A percentile compares a stretch with the other conserved stretches of the same genome.
These are phyloP conservation scores for Martensiomyces pterosporus DNA, from an alignment of 192 early-diverging fungal genomes.

Conservation along the genomic window DNA sequence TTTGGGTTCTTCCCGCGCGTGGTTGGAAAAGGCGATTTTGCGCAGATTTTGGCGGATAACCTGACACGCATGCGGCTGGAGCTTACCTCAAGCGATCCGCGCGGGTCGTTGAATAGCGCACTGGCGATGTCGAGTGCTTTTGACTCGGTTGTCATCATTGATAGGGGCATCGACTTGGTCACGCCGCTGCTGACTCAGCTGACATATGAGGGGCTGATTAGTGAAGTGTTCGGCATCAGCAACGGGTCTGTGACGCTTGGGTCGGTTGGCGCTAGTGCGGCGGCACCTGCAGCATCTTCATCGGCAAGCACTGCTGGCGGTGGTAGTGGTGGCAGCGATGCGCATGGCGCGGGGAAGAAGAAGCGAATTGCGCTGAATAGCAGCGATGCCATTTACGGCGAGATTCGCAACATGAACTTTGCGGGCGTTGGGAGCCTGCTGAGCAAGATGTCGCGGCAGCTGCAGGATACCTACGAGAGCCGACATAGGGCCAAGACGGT, in stretches of 20 bases:
- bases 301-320: conserved; percentile 7
- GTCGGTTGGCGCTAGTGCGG: conserved; percentile 5
- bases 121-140: conserved; percentile 58
- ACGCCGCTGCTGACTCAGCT: conserved; percentile 93
- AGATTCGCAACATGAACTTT: conserved; percentile 88
- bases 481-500: conserved; percentile 89
- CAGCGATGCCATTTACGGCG: conserved; percentile 73
- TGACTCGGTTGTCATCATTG: conserved; percentile 86
- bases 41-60: conserved; percentile 70
- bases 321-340: conserved; percentile 1
- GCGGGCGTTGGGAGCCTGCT: conserved; percentile 80
- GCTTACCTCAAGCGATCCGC: conserved; percentile 56
- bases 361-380: conserved; percentile 78
- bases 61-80: conserved; percentile 81
- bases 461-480: conserved; percentile 85
- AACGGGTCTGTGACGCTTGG: conserved; percentile 34
- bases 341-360: conserved; percentile 47
- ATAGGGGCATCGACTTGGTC: conserved; percentile 83
- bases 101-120: conserved; percentile 36
- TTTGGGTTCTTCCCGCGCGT: conserved; percentile 89
- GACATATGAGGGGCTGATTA: conserved; percentile 95
- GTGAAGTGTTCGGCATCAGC: conserved; percentile 85
- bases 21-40: conserved; percentile 82
- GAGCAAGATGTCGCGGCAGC: conserved; percentile 75
- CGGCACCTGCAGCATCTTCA: conserved; percentile 5